Evolutionary conservation across 1,284 basidiomycete genomes (phyloP), one percentile per base, ranked within the genome.

Genomic region (Papiliotrema terrestris): DNA sequence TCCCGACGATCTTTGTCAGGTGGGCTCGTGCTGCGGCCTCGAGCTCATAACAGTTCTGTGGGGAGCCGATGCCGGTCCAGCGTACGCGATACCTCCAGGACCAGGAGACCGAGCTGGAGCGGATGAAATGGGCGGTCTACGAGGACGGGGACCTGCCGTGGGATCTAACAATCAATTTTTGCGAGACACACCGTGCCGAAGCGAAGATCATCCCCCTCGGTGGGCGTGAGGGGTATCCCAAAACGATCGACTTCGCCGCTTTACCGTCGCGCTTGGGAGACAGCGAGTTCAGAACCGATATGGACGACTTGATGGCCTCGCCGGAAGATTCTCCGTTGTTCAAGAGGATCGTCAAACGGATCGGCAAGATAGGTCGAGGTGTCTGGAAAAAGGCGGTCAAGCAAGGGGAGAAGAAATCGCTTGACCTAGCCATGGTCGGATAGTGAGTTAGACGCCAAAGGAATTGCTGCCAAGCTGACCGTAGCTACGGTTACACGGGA

Each of bases 401-500:
- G 20, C 65, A 67, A 52, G 50, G 55, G 6, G 61, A 53, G 19
- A 54, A 58, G 36, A 52, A 57, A 36, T 54, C 58, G 35, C 51
- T 65, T 32, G 45, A 49, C 37, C 51, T 43, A 20, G 56, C 65
- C 13, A 58, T 58, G 45, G 56, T 69, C 1, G 74, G 74, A 44
- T 76, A 76, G 73, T 75, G 59, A 66, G 71, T 17, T 35, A 36
- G n/a, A 25, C 1, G 9, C 51, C 8, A 29, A n/a, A n/a, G n/a
- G 22, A 36, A 22, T 44, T 3, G 19, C 39, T 32, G 29, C 29
- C 6, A 32, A 32, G 11, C 62, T 67, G 54, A 64, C 35, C 6
- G 0, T 52, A 74, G 74, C 46, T 76, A 73, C 39, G 75, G 75
- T 8, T 62, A 68, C 8, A 51, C 72, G 1, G 75, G 73, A 0